Conservation (phyloP, 331 rosid species). For the Prunus yedoensis region DNA sequence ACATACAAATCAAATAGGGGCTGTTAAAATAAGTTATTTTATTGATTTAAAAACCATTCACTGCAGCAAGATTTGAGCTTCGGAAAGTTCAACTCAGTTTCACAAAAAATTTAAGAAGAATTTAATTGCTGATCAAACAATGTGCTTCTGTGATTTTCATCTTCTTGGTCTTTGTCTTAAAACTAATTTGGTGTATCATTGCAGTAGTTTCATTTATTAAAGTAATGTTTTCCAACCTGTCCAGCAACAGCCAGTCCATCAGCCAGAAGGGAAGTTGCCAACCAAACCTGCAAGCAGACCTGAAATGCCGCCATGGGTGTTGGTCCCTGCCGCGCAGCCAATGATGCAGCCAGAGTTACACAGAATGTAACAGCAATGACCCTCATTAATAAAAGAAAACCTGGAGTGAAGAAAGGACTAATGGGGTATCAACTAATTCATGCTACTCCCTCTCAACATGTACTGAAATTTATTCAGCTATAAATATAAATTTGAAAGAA, state of each 20-base stretch:
- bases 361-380: constrained; percentile 92
- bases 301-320: constrained; percentile 98
- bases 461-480: background rate
- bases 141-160: no score
- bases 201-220: background rate
- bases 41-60: no score
- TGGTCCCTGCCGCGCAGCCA: constrained; percentile 86
- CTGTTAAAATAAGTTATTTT: no score
- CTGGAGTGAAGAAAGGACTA: constrained; percentile 40
- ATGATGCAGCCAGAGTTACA: constrained; percentile 87
- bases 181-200: background rate
- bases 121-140: no score
- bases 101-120: no score
- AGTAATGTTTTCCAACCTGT: constrained; percentile 57
- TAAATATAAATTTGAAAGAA: background rate
- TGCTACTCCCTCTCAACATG: background rate
- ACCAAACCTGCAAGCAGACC: constrained; percentile 92
- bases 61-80: no score
- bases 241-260: constrained; percentile 98
- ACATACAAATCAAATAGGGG: background rate
- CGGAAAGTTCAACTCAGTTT: no score
- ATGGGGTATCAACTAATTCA: constrained; percentile 22
- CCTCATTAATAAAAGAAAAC: constrained; percentile 78
- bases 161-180: no score
- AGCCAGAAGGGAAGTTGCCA: constrained; percentile 88